Evolutionary conservation across 164 flowering plant species (phyloP).

Genomic region (Umbellularia californica): DNA sequence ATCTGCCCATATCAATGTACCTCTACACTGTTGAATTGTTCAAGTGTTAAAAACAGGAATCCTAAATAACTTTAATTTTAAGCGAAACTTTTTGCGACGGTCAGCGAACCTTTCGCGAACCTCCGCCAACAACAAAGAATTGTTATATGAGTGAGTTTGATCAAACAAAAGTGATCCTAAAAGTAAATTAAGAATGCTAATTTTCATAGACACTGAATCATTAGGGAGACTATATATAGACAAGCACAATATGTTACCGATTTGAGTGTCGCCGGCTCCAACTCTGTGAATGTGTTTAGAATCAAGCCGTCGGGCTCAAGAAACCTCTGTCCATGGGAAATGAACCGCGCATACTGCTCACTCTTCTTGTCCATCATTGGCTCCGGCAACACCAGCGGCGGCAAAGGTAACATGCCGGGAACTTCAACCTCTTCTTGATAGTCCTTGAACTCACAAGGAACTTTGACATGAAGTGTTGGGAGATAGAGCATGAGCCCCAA

Average conservation of each 20-base stretch:
- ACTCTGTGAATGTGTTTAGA: slow-evolving; percentile 10
- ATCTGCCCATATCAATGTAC: too few species aligned
- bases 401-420: slow-evolving; percentile 9
- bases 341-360: slow-evolving; percentile 2
- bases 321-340: neutral
- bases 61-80: too few species aligned
- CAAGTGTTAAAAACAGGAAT: too few species aligned
- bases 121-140: too few species aligned
- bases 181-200: too few species aligned
- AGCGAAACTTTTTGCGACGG: too few species aligned
- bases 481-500: slow-evolving; percentile 14
- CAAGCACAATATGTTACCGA: neutral
- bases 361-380: neutral
- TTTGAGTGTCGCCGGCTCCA: neutral
- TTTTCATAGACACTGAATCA: too few species aligned
- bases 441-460: neutral
- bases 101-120: too few species aligned
- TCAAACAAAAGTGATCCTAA: too few species aligned
- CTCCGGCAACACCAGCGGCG: slow-evolving; percentile 6
- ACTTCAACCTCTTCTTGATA: slow-evolving; percentile 2
- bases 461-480: neutral
- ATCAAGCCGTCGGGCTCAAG: slow-evolving; percentile 4
- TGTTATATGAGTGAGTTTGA: too few species aligned
- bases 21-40: too few species aligned
- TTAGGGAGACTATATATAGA: too few species aligned